phyloP scores from a whole-genome alignment of 1,139 yeast species.

The Suhomyces taliae region DNA sequence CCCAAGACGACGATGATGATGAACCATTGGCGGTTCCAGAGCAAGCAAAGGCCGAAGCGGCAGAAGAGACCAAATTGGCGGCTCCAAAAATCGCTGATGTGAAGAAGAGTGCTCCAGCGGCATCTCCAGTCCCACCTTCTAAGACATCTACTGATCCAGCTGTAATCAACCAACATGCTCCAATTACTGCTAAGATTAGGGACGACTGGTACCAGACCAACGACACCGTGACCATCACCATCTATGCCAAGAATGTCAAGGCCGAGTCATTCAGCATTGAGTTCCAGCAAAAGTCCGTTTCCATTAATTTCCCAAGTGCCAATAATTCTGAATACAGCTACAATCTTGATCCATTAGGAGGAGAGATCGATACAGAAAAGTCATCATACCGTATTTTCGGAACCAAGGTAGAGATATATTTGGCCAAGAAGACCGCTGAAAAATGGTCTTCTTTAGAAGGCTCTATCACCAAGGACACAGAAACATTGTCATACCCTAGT shows the following conservation, averaged over 20 bases:
- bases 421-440: constrained; percentile 35
- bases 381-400: constrained; percentile 57
- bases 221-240: constrained; percentile 58
- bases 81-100: neutral
- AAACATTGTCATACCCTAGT: constrained; percentile 51
- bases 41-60: neutral
- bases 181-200: constrained; percentile 48
- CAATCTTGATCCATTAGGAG: constrained; percentile 51
- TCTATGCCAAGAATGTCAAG: constrained; percentile 70
- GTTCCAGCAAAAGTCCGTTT: constrained; percentile 32
- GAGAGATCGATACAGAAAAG: constrained; percentile 45
- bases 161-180: constrained; percentile 41
- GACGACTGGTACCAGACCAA: constrained; percentile 81
- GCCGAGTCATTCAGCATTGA: constrained; percentile 39
- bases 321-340: constrained; percentile 49
- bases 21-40: constrained; percentile 4
- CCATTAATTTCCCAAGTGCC: constrained; percentile 48
- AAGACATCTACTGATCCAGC: constrained; percentile 29
- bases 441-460: constrained; percentile 50
- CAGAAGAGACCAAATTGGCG: neutral
- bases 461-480: constrained; percentile 8
- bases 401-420: constrained; percentile 71
- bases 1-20: constrained; percentile 10
- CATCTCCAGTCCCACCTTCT: too few relatives aligned
- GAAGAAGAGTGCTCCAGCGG: neutral